phyloP scores from a whole-genome alignment of 106 monocot genomes.

The Narthecium ossifragum region DNA sequence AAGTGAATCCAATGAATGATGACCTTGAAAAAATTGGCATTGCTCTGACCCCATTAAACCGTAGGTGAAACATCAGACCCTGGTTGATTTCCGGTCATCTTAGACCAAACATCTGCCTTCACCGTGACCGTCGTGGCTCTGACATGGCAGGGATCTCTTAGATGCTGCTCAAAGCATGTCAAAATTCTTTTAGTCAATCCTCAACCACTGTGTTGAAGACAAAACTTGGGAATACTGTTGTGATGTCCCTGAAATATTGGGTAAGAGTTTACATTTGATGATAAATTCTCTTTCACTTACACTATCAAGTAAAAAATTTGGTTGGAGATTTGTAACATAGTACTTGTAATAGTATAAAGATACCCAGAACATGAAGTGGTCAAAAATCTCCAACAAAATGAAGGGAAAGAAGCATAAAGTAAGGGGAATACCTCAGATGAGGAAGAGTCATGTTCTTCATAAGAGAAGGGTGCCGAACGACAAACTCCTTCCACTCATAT shows the following conservation, averaged over 20 bases:
- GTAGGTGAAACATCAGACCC: too few relatives aligned
- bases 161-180: too few relatives aligned
- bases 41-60: too few relatives aligned
- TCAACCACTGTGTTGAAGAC: constrained; percentile 76
- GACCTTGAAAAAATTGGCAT: too few relatives aligned
- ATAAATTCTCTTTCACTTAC: background rate
- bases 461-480: constrained; percentile 55
- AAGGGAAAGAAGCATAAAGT: background rate
- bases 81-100: too few relatives aligned
- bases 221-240: constrained; percentile 77
- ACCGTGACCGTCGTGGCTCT: too few relatives aligned
- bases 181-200: too few relatives aligned
- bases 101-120: too few relatives aligned
- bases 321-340: too few relatives aligned
- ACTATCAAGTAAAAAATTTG: background rate
- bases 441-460: constrained; percentile 94
- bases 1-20: too few relatives aligned
- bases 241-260: constrained; percentile 48
- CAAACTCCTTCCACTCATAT: constrained; percentile 76
- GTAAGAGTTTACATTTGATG: background rate
- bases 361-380: background rate
- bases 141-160: too few relatives aligned
- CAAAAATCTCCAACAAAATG: background rate
- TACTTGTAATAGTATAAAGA: too few relatives aligned
- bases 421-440: constrained; percentile 43